Percentiles rank a stretch among this genome's conserved stretches.
Conservation (phyloP, 2,329 filamentous ascomycete genomes). For the Talaromyces sp. region DNA sequence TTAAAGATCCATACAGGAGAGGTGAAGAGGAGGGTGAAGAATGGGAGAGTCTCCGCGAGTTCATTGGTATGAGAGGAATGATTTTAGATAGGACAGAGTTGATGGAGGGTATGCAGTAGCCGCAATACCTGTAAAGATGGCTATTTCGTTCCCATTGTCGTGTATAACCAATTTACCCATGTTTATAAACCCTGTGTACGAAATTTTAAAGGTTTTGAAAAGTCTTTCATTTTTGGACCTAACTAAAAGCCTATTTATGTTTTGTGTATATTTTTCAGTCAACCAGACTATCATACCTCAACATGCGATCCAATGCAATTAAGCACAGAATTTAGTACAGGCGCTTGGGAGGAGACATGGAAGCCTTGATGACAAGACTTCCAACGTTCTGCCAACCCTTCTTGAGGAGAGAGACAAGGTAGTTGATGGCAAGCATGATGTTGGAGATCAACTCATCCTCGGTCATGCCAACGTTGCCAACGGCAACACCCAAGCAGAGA, state of each 20-base stretch:
- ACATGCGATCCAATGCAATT: slow-evolving; percentile 22
- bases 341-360: slow-evolving; percentile 98
- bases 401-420: slow-evolving; percentile 98
- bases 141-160: not conserved
- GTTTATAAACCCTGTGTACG: not conserved
- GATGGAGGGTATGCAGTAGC: slow-evolving; percentile 86
- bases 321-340: slow-evolving; percentile 67
- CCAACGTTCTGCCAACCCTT: slow-evolving; percentile 99
- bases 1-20: slow-evolving; percentile 69
- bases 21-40: slow-evolving; percentile 89
- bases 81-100: slow-evolving; percentile 81
- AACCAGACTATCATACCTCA: not conserved
- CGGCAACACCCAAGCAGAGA: slow-evolving; percentile 98
- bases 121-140: not conserved
- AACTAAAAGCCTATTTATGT: slow-evolving; percentile 15
- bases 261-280: not conserved
- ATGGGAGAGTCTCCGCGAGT: slow-evolving; percentile 81
- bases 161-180: not conserved
- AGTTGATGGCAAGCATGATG: slow-evolving; percentile 99
- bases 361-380: slow-evolving; percentile 99
- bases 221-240: slow-evolving; percentile 6
- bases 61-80: slow-evolving; percentile 78
- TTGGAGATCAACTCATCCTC: slow-evolving; percentile 94
- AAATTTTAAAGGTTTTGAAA: not conserved
- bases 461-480: slow-evolving; percentile 97